Base-by-base conservation (phyloP, 495 filamentous ascomycete genomes). In the Elasticomyces elasticus region DNA sequence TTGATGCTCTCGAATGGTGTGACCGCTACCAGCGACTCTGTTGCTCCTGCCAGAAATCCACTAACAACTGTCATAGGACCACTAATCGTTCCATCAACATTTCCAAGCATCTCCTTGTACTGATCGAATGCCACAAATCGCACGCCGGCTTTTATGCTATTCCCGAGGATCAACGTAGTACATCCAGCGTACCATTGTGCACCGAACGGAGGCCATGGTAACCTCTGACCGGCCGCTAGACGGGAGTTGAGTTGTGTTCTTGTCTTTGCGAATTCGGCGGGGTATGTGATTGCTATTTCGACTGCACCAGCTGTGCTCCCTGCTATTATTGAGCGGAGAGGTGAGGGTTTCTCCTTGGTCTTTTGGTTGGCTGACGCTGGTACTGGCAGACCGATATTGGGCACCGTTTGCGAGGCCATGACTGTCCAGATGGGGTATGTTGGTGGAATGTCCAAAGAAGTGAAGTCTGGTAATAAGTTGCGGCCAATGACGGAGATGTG, bases 1-100 rank as follows among this genome's bases (percentile, higher is more conserved):
- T 98, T 98, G 67, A 98, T 96, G 66, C 86, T 92, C 71, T 98
- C 92, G 61, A 95, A 96, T 0, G 92, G 92, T 2, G 92, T 98
- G 30, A 98, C 92, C 7, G 92, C 92, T 1, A 98, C 69, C 24
- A 97, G 69, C 1, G 88, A 94, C 70, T 98, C 92, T 0, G 89
- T 97, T 56, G 92, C 84, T 17, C 92, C 92, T 23, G 92, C 92
- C 50, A 91, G 88, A 67, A 98, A 94, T 6, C 92, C 92, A 31
- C 90, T 89, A 54, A 97, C 77, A 10, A 97, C 92, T 10, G 89
- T 97, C 55, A 80, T 77, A 2, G 90, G 90, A 1, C 92, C 90
- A 1, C 88, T 89, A 30, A 97, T 83, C 54, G 90, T 91, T 57
- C 94, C 94, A 53, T 87, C 76, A 52, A 83, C 80, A 71, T 96